phyloP scores from a whole-genome alignment of 768 basidiomycete genomes.

The Podaxis rugospora region DNA sequence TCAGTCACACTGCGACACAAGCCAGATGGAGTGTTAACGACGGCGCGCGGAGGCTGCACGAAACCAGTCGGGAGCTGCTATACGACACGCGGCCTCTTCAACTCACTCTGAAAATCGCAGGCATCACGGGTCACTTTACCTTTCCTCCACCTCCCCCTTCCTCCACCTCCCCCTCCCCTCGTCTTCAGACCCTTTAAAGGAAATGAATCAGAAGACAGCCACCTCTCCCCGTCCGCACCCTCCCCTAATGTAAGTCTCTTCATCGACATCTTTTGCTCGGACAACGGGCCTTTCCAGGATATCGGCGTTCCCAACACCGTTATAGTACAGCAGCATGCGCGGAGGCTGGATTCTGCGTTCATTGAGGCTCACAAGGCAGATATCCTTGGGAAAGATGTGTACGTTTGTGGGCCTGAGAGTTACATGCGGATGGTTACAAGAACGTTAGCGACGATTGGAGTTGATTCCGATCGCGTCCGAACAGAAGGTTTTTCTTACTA shows the following conservation, averaged over 20 bases:
- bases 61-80: constrained; percentile 36
- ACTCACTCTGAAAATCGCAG: constrained; percentile 42
- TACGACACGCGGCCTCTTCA: constrained; percentile 32
- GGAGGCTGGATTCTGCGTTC: constrained; percentile 19
- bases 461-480: constrained; percentile 26
- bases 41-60: constrained; percentile 37
- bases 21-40: constrained; percentile 48
- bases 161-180: constrained; percentile 23
- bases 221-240: neutral
- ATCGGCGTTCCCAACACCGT: constrained; percentile 5
- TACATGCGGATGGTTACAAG: constrained; percentile 37
- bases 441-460: constrained; percentile 29
- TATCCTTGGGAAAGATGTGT: constrained; percentile 25
- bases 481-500: constrained; percentile 43
- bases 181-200: constrained; percentile 25
- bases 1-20: constrained; percentile 54
- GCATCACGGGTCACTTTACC: constrained; percentile 50
- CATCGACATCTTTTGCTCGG: constrained; percentile 37
- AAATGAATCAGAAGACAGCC: neutral
- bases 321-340: constrained; percentile 15
- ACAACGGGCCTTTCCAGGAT: constrained; percentile 1
- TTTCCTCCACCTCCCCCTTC: constrained; percentile 22
- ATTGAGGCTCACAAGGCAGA: constrained; percentile 16
- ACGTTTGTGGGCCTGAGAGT: constrained; percentile 45
- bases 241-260: constrained; percentile 19